These are phyloP conservation scores for Candida arabinofermentans DNA, from an alignment of 805 yeast genomes.

Conservation along the genomic window DNA sequence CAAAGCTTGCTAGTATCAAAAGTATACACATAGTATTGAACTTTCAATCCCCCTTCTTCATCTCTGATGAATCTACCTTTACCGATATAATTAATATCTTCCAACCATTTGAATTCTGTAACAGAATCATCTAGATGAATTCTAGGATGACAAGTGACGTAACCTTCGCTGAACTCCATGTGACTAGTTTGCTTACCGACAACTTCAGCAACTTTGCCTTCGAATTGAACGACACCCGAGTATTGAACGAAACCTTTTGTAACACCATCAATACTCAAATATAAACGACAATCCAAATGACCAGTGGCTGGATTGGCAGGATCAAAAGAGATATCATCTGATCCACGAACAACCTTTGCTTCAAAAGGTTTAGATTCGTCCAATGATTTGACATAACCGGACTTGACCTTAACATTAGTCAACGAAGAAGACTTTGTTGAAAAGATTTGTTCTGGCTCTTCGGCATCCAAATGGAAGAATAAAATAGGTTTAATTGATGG, in stretches of 20 bases:
- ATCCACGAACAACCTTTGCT: conserved; percentile 35
- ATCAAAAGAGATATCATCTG: conserved; percentile 43
- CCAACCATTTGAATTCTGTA: conserved; percentile 48
- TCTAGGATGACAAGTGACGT: conserved; percentile 45
- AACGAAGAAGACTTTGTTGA: conserved; percentile 25
- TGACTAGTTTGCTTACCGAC: conserved; percentile 28
- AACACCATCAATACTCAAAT: conserved; percentile 30
- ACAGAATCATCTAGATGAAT: conserved; percentile 39
- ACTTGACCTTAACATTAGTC: conserved; percentile 28
- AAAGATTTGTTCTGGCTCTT: conserved; percentile 30
- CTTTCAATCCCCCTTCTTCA: conserved; percentile 39
- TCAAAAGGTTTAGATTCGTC: conserved; percentile 38
- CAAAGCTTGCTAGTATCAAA: conserved; percentile 12
- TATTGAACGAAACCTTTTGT: conserved; percentile 41
- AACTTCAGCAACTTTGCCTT: conserved; percentile 34
- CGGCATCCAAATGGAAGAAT: conserved; percentile 33
- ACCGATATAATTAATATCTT: conserved; percentile 46
- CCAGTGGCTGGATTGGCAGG: conserved; percentile 26
- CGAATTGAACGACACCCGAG: conserved; percentile 44
- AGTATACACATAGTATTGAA: conserved; percentile 52
- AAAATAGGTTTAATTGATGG: conserved; percentile 34
- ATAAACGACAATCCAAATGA: conserved; percentile 46
- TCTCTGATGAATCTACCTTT: conserved; percentile 57
- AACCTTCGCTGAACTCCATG: conserved; percentile 42
- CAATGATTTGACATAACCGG: conserved; percentile 36